A percentile compares a stretch with the other conserved stretches of the same genome.
Conservation (phyloP, 2,329 filamentous ascomycete genomes). For the Aspergillus novofumigatus region DNA sequence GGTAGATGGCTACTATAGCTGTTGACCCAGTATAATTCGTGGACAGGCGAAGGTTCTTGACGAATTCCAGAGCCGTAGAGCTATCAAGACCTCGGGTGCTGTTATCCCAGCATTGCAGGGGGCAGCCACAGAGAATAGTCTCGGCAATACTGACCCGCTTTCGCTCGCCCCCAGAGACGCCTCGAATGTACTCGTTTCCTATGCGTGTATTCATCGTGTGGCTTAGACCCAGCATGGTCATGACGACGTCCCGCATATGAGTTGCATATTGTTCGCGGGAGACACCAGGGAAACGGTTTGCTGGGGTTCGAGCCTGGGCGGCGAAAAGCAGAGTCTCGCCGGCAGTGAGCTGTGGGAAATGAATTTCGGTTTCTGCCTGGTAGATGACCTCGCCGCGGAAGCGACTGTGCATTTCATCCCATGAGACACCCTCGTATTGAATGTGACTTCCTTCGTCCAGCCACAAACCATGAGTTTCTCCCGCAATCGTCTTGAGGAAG, state of each 20-base stretch:
- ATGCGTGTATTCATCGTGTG: constrained; percentile 50
- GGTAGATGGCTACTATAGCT: constrained; percentile 52
- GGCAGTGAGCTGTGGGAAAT: constrained; percentile 72
- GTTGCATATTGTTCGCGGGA: constrained; percentile 44
- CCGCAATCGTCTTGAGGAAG: constrained; percentile 77
- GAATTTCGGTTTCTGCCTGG: constrained; percentile 76
- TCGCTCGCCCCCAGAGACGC: constrained; percentile 57
- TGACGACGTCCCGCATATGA: constrained; percentile 48
- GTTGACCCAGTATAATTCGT: constrained; percentile 47
- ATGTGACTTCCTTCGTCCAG: constrained; percentile 67
- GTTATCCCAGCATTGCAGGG: constrained; percentile 45
- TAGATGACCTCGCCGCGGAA: constrained; percentile 86
- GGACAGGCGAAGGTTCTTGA: constrained; percentile 45
- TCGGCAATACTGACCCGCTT: constrained; percentile 61
- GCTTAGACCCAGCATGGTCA: constrained; percentile 51
- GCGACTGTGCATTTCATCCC: constrained; percentile 67
- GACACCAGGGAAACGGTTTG: constrained; percentile 33
- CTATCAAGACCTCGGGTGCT: constrained; percentile 47
- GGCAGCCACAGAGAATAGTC: constrained; percentile 42
- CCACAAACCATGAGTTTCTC: constrained; percentile 75
- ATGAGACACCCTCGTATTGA: constrained; percentile 67
- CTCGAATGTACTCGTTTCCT: constrained; percentile 53
- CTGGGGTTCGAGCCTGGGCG: constrained; percentile 56
- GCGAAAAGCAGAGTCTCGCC: constrained; percentile 75
- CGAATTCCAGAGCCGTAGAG: constrained; percentile 54